Evolutionary conservation across 1,284 basidiomycete genomes (phyloP), one percentile per base, ranked within the genome.

Genomic region (Pseudozyma hubeiensis): DNA sequence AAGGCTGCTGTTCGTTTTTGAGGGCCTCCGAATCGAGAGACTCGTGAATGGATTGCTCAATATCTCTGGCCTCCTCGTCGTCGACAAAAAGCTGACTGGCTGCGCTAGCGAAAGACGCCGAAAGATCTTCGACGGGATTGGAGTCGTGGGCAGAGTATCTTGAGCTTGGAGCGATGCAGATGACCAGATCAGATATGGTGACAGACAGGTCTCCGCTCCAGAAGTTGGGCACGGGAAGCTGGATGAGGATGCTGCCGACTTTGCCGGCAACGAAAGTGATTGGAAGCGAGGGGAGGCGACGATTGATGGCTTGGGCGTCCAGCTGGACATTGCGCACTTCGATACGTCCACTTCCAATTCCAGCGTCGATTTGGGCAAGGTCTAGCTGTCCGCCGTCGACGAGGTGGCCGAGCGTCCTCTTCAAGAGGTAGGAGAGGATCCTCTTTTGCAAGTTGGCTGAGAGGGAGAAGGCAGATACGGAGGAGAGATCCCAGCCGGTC

Each of bases 351-450:
- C 90, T 91, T 8, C 92, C 91, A 77, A 97, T 91, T 84, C 96
- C 93, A 29, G 93, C 92, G 79, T 97, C 93, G 80, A 97, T 91
- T 84, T 94, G 90, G 61, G 91, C 89, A 52, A 90, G 87, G 85
- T 97, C 92, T 63, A 97, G 89, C 78, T 94, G 93, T 11, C 93
- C 93, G 29, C 92, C 92, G 80, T 91, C 91, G 69, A 97, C 88
- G 69, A 97, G 88, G 80, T 92, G 91, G 3, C 95, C 95, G 0
- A 97, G 87, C 3, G 90, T 88, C 70, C 90, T 90, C 86, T 91
- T 92, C 69, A 98, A 88, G 48, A 94, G 87, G 84, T 94, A 97
- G 3, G 93, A 93, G 33, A 97, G 88, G 85, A 98, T 94, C 53
- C 93, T 90, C 55, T 90, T 88, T 86, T 97, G 94, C 46, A 98